These are phyloP conservation scores for Lachancea dasiensis DNA, from an alignment of 805 yeast genomes.

Conservation along the genomic window DNA sequence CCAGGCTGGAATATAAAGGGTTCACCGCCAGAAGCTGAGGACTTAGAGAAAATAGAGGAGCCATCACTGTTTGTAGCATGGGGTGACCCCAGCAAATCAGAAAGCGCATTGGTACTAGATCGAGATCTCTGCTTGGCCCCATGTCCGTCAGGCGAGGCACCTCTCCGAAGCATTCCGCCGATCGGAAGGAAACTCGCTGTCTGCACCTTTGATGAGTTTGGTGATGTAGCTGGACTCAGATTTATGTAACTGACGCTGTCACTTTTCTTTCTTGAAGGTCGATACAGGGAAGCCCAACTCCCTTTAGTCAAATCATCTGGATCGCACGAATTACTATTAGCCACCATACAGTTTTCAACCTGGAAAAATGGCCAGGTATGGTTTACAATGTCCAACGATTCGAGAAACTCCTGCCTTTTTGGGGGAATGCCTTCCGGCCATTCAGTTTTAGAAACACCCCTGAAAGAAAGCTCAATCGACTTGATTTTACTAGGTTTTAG, in stretches of 20 bases:
- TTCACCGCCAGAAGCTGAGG: constrained; percentile 17
- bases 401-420: constrained; percentile 59
- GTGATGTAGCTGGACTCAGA: constrained; percentile 11
- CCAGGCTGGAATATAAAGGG: constrained; percentile 66
- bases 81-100: constrained; percentile 24
- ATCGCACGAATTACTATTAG: constrained; percentile 11
- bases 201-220: constrained; percentile 5
- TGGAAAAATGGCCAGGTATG: constrained; percentile 91
- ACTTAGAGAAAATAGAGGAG: constrained; percentile 11
- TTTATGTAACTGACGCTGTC: constrained; percentile 21
- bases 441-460: constrained; percentile 72
- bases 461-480: constrained; percentile 51
- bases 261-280: constrained; percentile 9
- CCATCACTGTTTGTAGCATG: constrained; percentile 16
- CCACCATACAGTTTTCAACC: constrained; percentile 40
- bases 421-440: constrained; percentile 99
- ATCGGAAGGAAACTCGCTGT: constrained; percentile 28
- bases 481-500: constrained; percentile 68
- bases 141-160: constrained; percentile 18
- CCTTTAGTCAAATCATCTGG: constrained; percentile 15
- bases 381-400: constrained; percentile 56
- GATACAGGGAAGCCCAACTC: constrained; percentile 27
- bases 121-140: constrained; percentile 14
- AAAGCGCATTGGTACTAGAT: constrained; percentile 21
- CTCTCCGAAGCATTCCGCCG: constrained; percentile 23